Evolutionary conservation across 2,329 filamentous ascomycete species (phyloP).

Genomic region (Curvularia sp.): DNA sequence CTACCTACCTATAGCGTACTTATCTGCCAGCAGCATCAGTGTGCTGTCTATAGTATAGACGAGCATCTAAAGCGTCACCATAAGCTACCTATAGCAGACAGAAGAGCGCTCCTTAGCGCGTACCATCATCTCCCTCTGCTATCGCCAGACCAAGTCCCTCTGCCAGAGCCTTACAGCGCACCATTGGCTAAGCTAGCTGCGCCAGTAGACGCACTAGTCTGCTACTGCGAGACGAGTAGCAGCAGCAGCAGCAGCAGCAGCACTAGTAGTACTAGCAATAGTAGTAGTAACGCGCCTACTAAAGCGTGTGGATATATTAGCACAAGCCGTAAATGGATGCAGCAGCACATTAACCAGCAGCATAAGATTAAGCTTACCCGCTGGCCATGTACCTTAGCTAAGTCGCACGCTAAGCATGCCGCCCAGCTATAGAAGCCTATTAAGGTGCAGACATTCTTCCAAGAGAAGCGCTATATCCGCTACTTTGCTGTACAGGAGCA

Average conservation of each 20-base stretch:
- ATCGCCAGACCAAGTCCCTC: neutral
- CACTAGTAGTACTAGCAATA: no score
- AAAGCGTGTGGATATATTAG: neutral
- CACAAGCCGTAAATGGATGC: neutral
- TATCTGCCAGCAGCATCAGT: neutral
- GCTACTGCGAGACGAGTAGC: neutral
- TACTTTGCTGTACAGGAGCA: constrained; percentile 18
- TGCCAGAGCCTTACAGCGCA: neutral
- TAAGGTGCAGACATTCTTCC: constrained; percentile 9
- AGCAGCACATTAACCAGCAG: neutral
- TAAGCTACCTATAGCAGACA: neutral
- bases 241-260: no score
- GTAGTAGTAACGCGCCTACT: no score
- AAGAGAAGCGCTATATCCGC: neutral
- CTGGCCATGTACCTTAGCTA: neutral
- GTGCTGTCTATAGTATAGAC: neutral
- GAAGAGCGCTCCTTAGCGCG: neutral
- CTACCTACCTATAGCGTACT: neutral
- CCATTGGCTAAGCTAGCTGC: neutral
- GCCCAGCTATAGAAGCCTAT: constrained; percentile 4
- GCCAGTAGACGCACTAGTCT: neutral
- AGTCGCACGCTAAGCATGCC: constrained; percentile 1
- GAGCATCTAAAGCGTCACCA: neutral
- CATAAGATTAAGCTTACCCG: constrained; percentile 1
- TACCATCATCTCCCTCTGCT: neutral